A percentile compares a stretch with the other conserved stretches of the same genome.
Conservation (phyloP, 176 grass and related monocot genomes). For the Oryza coarctata region DNA sequence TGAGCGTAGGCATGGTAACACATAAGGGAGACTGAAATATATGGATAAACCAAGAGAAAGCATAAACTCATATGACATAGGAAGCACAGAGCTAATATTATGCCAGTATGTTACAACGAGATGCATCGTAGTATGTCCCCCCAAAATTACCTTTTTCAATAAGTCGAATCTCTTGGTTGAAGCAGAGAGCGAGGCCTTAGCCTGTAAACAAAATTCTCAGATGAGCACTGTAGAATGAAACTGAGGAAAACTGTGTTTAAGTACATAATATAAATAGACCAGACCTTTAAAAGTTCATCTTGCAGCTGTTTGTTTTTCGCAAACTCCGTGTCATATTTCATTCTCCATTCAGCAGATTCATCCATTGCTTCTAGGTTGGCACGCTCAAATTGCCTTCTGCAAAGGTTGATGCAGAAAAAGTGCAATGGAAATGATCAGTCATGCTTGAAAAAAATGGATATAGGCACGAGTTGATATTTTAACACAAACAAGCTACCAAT, state of each 20-base stretch:
- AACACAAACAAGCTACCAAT: background rate
- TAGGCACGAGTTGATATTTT: background rate
- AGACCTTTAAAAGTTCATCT: slow-evolving; percentile 73
- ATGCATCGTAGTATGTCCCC: background rate
- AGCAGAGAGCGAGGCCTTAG: slow-evolving; percentile 51
- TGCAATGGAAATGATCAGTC: background rate
- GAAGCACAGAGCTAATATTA: background rate
- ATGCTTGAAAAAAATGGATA: background rate
- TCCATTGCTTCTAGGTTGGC: slow-evolving; percentile 96
- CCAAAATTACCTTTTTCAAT: slow-evolving; percentile 62
- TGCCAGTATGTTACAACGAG: background rate
- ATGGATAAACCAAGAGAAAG: background rate
- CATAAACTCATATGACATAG: background rate
- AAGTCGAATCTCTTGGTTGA: slow-evolving; percentile 41
- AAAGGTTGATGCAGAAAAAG: slow-evolving; percentile 33
- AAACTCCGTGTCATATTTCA: slow-evolving; percentile 80
- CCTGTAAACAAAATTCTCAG: slow-evolving; percentile 36
- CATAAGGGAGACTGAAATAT: background rate
- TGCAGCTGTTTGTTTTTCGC: slow-evolving; percentile 62
- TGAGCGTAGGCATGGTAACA: background rate
- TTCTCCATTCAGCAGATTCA: slow-evolving; percentile 95
- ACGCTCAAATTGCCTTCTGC: slow-evolving; percentile 54
- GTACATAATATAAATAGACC: background rate
- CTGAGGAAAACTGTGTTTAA: background rate
- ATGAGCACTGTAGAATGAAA: slow-evolving; percentile 4